These are phyloP conservation scores for Podospora appendiculata DNA, from an alignment of 495 filamentous ascomycete genomes.

Conservation along the genomic window DNA sequence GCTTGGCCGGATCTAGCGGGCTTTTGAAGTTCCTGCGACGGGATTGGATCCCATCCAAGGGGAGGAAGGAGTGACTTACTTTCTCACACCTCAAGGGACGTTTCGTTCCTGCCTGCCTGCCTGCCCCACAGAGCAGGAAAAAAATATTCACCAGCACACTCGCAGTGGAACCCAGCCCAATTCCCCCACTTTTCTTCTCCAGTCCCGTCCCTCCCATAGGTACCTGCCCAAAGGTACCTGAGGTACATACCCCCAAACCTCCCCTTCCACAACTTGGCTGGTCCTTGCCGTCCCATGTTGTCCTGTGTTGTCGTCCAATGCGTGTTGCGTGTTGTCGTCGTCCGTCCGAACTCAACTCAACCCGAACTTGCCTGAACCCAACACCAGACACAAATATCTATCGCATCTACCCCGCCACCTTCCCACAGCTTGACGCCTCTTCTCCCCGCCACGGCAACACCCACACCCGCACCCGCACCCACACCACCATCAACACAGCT, in stretches of 20 bases:
- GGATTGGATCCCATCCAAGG: too few species aligned
- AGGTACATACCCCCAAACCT: too few species aligned
- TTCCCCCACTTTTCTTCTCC: too few species aligned
- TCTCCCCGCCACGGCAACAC: neutral
- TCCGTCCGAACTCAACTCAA: neutral
- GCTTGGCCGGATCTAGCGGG: too few species aligned
- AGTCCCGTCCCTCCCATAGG: too few species aligned
- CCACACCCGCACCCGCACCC: neutral
- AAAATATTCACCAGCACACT: conserved; percentile 1
- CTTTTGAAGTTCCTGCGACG: too few species aligned
- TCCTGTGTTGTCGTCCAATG: neutral
- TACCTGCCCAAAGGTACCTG: too few species aligned
- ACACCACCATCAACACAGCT: neutral
- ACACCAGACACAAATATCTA: conserved; percentile 9
- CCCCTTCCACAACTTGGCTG: neutral
- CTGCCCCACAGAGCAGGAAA: conserved; percentile 1
- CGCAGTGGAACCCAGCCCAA: conserved; percentile 1
- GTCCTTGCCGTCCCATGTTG: neutral
- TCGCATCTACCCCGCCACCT: conserved; percentile 11
- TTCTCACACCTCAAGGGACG: too few species aligned
- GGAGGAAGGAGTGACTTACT: too few species aligned
- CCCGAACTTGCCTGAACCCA: conserved; percentile 3
- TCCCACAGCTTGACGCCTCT: neutral
- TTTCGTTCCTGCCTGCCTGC: neutral
- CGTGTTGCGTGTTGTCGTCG: neutral